Base-by-base conservation (phyloP, 75 land plant genomes). In the Pinus tabuliformis region DNA sequence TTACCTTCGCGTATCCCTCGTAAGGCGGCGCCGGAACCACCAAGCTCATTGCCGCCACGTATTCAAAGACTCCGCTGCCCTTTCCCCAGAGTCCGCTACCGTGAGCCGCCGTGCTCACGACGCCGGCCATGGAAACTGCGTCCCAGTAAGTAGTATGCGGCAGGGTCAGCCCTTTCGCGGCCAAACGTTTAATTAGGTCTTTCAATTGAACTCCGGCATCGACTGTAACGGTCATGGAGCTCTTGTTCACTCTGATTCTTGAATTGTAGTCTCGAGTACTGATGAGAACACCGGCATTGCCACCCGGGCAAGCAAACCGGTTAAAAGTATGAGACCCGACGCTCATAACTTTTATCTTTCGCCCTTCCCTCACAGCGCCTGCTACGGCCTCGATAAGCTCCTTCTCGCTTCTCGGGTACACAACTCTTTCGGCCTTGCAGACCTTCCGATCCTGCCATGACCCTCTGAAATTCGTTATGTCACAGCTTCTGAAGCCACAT, bases 311-410 rank as follows among this genome's bases (percentile, higher is more conserved):
- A 6, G 83, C 64, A 33, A 84, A 79, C 59, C 73, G 72, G 63
- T 42, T 59, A 17, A 78, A 68, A 36, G 79, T 82, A 74, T 84
- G 86, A 8, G 76, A 30, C 14, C 68, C 59, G 4, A 5, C 54
- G 15, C 82, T 82, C 56, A 78, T 59, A 1, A 82, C 87, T 72
- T 85, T 85, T 13, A 85, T 83, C 78, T 83, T 85, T 30, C 58
- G 60, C 58, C 75, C 75, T 68, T 65, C 39, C 26, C 70, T 58
- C 8, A 78, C 75, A 3, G 74, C 87, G 5, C 45, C 72, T n/a
- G 85, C 87, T 4, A 85, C 87, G 1, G 81, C 87, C 26, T 73
- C 14, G 57, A 85, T 57, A 6, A 85, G 81, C 36, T 82, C 87
- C 14, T 59, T 54, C 72, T 85, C 87, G 21, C 58, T 73, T 17